Base-by-base conservation (phyloP, 2,329 filamentous ascomycete genomes). In the Pseudopyricularia cyperi region DNA sequence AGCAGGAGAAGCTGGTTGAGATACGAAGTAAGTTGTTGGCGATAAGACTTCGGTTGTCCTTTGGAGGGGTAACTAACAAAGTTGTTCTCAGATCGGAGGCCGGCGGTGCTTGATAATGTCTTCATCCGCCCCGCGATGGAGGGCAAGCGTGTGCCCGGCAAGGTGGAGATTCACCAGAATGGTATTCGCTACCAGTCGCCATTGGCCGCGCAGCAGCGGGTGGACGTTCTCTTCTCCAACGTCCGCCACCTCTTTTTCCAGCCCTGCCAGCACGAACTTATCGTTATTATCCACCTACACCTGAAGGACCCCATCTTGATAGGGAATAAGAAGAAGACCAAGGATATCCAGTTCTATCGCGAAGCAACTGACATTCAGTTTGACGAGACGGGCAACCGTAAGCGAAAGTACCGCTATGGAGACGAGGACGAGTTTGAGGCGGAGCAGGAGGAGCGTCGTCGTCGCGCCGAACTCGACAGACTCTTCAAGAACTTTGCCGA, bases 201-300 rank as follows among this genome's bases (percentile, higher is more conserved):
- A 51, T 72, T 94, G 57, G 83, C 85, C 66, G 82, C 82, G 22
- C 85, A 89, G 58, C 86, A 93, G 59, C 80, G 85, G 60, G 88
- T 98, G 48, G 93, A 98, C 62, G 83, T 98, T 51, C 78, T 98
- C 1, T 98, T 98, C 74, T 94, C 88, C 71, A 98, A 98, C 70
- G 88, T 98, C 66, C 94, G 95, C 68, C 93, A 98, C 65, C 76
- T 98, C 3, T 98, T 98, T 75, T 98, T 98, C 75, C 93, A 98
- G 67, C 93, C 94, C 28, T 97, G 89, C 62, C 86, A 89, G 60
- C 89, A 95, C 62, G 93, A 98, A 67, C 73, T 98, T 62, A 95
- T 98, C 58, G 94, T 98, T 58, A 88, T 98, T 61, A 96, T 98
- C 59, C 93, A 98, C 66, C 87, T 98, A 53, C 93, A 98, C 66